Evolutionary conservation across 306 rosid genomes (phyloP), one percentile per base, ranked within the genome.

Genomic region (Benincasa hispida): DNA sequence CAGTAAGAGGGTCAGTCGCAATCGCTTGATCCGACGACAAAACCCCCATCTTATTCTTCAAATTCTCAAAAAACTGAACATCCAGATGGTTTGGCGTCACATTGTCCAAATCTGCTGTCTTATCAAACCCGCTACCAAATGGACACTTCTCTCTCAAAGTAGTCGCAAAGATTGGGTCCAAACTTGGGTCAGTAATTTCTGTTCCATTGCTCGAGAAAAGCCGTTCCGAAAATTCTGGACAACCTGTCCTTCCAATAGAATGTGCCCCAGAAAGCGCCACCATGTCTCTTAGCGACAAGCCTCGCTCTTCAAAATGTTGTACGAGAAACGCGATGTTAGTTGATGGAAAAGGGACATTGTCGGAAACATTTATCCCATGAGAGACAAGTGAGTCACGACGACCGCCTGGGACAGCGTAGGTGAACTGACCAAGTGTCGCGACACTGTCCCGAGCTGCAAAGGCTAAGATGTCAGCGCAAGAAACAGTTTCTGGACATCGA

Each of bases 231-330:
- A 77, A 62, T 45, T 21, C 48, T 4, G 27, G 42, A 72, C 79
- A 77, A 39, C 58, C 74, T 1, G 79, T 42, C 11, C 48, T 59
- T 13, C 79, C 79, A 6, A 77, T 77, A 6, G 79, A 77, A 58
- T 77, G 79, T 32, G 79, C 79, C 13, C 79, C 79, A 27, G 79
- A 77, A 27, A 77, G 79, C 3, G 79, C 73, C 18, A 77, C 73
- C n/a, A 34, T 34, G 48, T 77, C 79, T 10, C 42, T 50, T 4
- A 77, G 42, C 3, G 79, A 41, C 18, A 77, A 7, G 17, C 79
- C 79, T 77, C 68, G 66, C 0, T 19, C 2, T 27, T 62, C 30
- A 24, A 77, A 77, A 60, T 60, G 51, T 53, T 48, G 7, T 58
- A 28, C 14, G n/a, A 77, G 39, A 8, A 14, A 15, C 11, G 14